Conservation (phyloP, 1,284 basidiomycete species). For the Pseudozyma sp. region DNA sequence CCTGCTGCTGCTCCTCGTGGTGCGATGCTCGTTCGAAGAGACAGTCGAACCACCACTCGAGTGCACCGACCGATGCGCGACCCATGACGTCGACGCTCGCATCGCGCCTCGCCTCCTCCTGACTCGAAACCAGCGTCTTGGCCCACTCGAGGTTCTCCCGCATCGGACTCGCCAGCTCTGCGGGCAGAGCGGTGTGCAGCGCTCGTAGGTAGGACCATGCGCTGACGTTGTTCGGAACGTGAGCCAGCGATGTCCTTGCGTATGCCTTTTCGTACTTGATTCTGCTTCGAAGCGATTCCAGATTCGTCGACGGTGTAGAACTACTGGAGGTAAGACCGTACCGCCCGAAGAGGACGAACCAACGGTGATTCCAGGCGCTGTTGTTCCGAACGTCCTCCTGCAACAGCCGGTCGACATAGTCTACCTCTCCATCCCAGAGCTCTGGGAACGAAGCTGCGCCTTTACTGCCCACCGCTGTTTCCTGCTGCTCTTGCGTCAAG, state of each 20-base stretch:
- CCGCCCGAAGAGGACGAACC: slow-evolving; percentile 81
- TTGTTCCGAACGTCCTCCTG: slow-evolving; percentile 89
- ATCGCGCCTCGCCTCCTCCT: slow-evolving; percentile 31
- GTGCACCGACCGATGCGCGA: slow-evolving; percentile 33
- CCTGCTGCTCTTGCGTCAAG: neutral
- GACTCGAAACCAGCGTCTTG: slow-evolving; percentile 26
- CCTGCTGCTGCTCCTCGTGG: neutral
- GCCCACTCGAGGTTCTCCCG: slow-evolving; percentile 9
- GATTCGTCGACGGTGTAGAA: neutral
- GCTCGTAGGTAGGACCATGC: slow-evolving; percentile 66
- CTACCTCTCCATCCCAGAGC: slow-evolving; percentile 82
- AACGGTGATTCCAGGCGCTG: slow-evolving; percentile 97
- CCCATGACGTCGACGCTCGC: slow-evolving; percentile 42
- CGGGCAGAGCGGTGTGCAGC: slow-evolving; percentile 14
- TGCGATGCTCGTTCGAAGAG: slow-evolving; percentile 2
- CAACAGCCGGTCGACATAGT: slow-evolving; percentile 82
- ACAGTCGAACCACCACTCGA: slow-evolving; percentile 62
- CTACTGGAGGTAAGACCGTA: slow-evolving; percentile 21
- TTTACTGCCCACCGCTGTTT: neutral
- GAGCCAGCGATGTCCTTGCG: slow-evolving; percentile 30
- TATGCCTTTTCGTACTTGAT: slow-evolving; percentile 44
- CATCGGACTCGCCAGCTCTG: neutral
- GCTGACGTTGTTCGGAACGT: slow-evolving; percentile 58
- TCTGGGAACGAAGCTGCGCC: slow-evolving; percentile 55
- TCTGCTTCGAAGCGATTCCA: slow-evolving; percentile 32